These are phyloP conservation scores for Aureobasidium namibiae DNA, from an alignment of 2,329 filamentous ascomycete species.

Conservation along the genomic window DNA sequence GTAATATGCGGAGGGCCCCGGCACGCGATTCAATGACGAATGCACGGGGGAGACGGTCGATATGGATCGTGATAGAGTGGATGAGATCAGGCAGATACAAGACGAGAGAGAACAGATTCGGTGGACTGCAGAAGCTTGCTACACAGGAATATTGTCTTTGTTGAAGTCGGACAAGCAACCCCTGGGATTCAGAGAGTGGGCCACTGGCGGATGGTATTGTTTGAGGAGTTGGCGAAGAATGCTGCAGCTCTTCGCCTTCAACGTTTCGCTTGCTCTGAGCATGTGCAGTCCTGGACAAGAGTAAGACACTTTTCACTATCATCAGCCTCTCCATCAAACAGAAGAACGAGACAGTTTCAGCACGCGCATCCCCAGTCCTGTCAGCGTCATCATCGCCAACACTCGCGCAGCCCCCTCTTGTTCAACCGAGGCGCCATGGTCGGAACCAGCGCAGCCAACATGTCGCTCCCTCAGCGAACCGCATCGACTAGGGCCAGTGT, in stretches of 20 bases:
- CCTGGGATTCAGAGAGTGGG: too few relatives aligned
- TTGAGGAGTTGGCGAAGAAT: slow-evolving; percentile 4
- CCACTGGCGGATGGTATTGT: slow-evolving; percentile 9
- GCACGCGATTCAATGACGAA: neutral
- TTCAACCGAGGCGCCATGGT: slow-evolving; percentile 15
- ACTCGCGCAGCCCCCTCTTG: slow-evolving; percentile 1
- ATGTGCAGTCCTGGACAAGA: slow-evolving; percentile 10
- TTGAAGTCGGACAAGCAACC: too few relatives aligned
- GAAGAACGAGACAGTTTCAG: neutral
- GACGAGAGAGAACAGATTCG: neutral
- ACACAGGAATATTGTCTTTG: neutral
- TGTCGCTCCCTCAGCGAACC: slow-evolving; percentile 14
- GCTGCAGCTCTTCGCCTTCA: slow-evolving; percentile 11
- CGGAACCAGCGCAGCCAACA: slow-evolving; percentile 7
- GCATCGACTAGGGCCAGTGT: slow-evolving; percentile 24
- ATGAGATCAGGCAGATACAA: neutral
- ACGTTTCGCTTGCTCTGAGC: slow-evolving; percentile 12
- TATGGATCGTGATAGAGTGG: neutral
- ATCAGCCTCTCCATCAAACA: neutral
- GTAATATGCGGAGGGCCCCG: neutral
- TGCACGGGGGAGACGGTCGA: neutral
- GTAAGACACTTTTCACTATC: slow-evolving; percentile 9
- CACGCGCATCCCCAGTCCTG: neutral
- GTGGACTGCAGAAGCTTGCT: neutral
- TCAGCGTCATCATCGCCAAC: neutral